Evolutionary conservation across 73 alveolate genomes (phyloP).

Genomic region (Paramecium pentaurelia): DNA sequence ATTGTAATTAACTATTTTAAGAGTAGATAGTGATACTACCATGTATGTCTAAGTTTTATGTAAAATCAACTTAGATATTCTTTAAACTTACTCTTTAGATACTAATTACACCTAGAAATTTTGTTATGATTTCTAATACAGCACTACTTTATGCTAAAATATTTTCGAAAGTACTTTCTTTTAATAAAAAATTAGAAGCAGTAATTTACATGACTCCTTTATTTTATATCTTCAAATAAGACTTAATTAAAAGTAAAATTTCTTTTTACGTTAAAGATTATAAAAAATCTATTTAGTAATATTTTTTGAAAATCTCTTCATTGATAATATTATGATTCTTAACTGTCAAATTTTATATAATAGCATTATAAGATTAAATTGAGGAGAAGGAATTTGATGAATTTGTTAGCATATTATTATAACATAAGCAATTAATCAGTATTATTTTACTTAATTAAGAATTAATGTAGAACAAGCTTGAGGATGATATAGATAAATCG

Average conservation of each 20-base stretch:
- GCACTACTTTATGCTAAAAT: background rate
- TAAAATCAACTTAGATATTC: background rate
- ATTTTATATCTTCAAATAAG: background rate
- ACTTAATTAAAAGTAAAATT: too few relatives aligned
- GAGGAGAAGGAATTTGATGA: background rate
- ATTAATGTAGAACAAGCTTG: background rate
- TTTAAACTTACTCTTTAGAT: background rate
- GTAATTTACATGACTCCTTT: background rate
- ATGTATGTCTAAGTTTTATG: background rate
- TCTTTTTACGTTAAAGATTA: background rate
- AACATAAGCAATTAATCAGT: background rate
- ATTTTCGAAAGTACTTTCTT: background rate
- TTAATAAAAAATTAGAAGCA: background rate
- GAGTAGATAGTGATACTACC: background rate
- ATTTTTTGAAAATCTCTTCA: background rate
- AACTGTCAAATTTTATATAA: background rate
- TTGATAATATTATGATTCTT: background rate
- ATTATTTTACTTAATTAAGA: background rate
- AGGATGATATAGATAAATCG: background rate
- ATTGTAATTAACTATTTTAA: background rate
- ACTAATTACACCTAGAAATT: background rate
- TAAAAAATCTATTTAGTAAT: background rate
- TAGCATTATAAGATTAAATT: background rate
- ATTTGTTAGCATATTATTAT: background rate
- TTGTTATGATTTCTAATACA: background rate